Conservation (phyloP, 2,329 filamentous ascomycete species). For the Aureobasidium sp. region DNA sequence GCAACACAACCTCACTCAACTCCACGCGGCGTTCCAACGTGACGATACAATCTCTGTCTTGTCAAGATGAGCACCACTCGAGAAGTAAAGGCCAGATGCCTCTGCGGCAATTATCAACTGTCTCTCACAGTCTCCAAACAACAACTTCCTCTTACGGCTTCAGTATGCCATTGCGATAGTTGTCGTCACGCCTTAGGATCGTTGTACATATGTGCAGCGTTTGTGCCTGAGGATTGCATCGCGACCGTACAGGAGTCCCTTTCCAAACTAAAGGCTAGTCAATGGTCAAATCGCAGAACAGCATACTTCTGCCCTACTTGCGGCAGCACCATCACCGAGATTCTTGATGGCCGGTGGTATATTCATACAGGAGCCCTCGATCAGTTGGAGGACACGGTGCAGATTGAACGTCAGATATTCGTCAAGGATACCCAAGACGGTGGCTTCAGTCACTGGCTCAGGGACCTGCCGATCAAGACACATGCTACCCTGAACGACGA, state of each 20-base stretch:
- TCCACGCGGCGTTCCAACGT: neutral
- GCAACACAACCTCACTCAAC: neutral
- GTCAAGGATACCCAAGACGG: conserved; percentile 30
- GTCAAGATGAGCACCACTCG: neutral
- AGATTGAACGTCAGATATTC: conserved; percentile 25
- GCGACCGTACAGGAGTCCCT: conserved; percentile 21
- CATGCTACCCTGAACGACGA: conserved; percentile 1
- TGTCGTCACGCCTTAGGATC: neutral
- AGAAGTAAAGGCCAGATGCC: neutral
- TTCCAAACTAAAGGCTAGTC: conserved; percentile 34
- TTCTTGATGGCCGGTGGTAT: conserved; percentile 18
- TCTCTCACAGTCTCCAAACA: neutral
- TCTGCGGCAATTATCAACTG: neutral
- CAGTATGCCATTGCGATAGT: conserved; percentile 5
- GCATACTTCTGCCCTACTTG: conserved; percentile 45
- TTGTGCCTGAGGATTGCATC: conserved; percentile 19
- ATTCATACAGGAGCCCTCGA: conserved; percentile 27
- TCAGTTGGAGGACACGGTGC: conserved; percentile 22
- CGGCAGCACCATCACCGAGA: conserved; percentile 33
- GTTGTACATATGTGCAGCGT: conserved; percentile 26
- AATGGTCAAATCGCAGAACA: conserved; percentile 33
- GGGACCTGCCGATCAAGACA: conserved; percentile 16
- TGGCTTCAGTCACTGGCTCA: conserved; percentile 29
- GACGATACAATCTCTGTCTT: neutral
- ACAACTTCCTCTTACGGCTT: neutral